Conservation (phyloP, 257 asterid genomes). For the Scutellaria minor region DNA sequence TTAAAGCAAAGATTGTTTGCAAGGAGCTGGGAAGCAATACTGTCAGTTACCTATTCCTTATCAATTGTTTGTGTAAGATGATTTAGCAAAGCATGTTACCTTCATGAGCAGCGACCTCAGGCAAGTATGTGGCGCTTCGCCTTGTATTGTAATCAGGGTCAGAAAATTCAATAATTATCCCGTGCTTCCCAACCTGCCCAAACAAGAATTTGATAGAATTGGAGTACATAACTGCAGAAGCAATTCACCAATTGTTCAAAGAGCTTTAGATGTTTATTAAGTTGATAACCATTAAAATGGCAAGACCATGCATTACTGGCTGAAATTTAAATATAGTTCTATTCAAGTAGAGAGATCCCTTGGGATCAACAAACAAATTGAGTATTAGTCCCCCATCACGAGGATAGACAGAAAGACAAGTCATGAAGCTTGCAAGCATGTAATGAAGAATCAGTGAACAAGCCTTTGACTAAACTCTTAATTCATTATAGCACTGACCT, state of each 20-base stretch:
- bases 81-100: constrained; percentile 46
- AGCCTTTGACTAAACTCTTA: constrained; percentile 12
- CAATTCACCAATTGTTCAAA: constrained; percentile 17
- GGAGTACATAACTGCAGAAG: neutral
- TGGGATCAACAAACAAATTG: constrained; percentile 14
- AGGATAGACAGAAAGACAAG: neutral
- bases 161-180: constrained; percentile 90
- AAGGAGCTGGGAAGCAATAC: neutral
- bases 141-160: constrained; percentile 67
- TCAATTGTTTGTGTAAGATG: neutral
- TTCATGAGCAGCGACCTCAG: constrained; percentile 98
- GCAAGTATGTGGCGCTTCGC: constrained; percentile 96
- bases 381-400: constrained; percentile 7
- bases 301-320: neutral
- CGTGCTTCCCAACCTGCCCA: constrained; percentile 89
- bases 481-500: constrained; percentile 58
- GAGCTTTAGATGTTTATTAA: constrained; percentile 4
- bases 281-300: constrained; percentile 1
- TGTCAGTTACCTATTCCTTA: neutral
- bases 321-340: neutral
- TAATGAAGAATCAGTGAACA: neutral
- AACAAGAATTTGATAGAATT: constrained; percentile 10
- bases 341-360: neutral
- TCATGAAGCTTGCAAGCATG: neutral
- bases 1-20: neutral